Base-by-base conservation (phyloP, 1,139 yeast genomes). In the Diutina siamensis region DNA sequence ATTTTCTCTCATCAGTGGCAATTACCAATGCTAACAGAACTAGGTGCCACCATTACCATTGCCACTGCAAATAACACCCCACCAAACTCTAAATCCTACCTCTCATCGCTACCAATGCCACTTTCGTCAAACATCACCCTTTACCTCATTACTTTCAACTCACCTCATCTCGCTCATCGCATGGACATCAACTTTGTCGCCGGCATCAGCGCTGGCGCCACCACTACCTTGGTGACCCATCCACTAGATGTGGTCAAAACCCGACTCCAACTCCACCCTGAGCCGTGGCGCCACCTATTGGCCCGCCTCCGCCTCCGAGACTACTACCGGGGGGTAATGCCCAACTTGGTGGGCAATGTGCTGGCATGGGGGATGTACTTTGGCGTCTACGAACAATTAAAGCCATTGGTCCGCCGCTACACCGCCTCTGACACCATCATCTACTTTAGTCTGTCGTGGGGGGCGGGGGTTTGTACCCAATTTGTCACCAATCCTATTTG, bases 291-390 rank as follows among this genome's bases (percentile, higher is more conserved):
- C 8, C 3, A 9, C 4, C 40, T 35, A 15, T n/a, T 35, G 10
- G 3, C 17, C 25, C 40, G n/a, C 27, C 40, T 35, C 5, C 3
- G 17, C 17, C 15, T 19, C 18, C 28, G 18, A 7, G 40, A 54
- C 32, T 72, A 69, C 49, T 92, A 92, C 57, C 70, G 97, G 48
- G 98, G 98, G 0, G 66, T 92, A 1, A 67, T 78, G 0, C 89
- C 95, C 2, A 92, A 89, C 57, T 56, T 89, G 3, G 47, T 85
- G 0, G 98, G 97, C 0, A 87, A 88, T 52, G 78, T 94, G 0
- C 59, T 80, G 0, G 94, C 95, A 0, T 92, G 98, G 97, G 85
- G 88, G 0, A 58, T 84, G 10, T 92, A 92, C 56, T 92, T 92
- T 60, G 73, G 80, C 19, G 64, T 84, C 34, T 92, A 89, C 61